Evolutionary conservation across 2,329 filamentous ascomycete species (phyloP).

Genomic region (Cladosporium sp.): DNA sequence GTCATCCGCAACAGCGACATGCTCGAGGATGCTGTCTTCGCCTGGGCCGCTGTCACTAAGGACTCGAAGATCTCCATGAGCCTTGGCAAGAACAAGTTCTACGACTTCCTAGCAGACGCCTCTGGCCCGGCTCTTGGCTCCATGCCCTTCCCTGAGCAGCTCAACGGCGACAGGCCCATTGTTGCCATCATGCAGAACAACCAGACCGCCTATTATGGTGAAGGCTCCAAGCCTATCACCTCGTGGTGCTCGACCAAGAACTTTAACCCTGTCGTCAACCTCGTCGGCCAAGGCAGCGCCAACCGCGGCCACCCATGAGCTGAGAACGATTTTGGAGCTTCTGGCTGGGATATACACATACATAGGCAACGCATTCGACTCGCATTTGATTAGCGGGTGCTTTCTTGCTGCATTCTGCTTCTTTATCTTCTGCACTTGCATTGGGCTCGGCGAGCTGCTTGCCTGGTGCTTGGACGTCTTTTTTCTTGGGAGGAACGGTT

Average conservation of each 20-base stretch:
- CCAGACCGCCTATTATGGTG: slow-evolving; percentile 26
- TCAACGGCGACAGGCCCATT: slow-evolving; percentile 34
- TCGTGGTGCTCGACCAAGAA: slow-evolving; percentile 35
- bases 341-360: neutral
- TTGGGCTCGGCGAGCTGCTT: neutral
- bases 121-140: slow-evolving; percentile 34
- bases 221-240: slow-evolving; percentile 33
- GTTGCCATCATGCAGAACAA: slow-evolving; percentile 36
- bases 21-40: slow-evolving; percentile 40
- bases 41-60: slow-evolving; percentile 38
- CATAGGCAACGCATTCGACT: neutral
- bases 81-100: slow-evolving; percentile 37
- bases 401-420: neutral
- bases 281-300: slow-evolving; percentile 34
- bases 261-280: slow-evolving; percentile 40
- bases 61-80: slow-evolving; percentile 36
- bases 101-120: slow-evolving; percentile 35
- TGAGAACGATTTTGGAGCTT: neutral
- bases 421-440: neutral
- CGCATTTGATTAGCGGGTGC: neutral
- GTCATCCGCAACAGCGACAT: slow-evolving; percentile 37
- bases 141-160: slow-evolving; percentile 36
- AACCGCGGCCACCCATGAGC: slow-evolving; percentile 16
- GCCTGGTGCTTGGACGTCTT: neutral
- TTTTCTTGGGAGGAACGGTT: neutral